A percentile compares a stretch with the other conserved stretches of the same genome.
These are phyloP conservation scores for Leccinellum luteum DNA, from an alignment of 768 basidiomycete genomes.

Conservation along the genomic window DNA sequence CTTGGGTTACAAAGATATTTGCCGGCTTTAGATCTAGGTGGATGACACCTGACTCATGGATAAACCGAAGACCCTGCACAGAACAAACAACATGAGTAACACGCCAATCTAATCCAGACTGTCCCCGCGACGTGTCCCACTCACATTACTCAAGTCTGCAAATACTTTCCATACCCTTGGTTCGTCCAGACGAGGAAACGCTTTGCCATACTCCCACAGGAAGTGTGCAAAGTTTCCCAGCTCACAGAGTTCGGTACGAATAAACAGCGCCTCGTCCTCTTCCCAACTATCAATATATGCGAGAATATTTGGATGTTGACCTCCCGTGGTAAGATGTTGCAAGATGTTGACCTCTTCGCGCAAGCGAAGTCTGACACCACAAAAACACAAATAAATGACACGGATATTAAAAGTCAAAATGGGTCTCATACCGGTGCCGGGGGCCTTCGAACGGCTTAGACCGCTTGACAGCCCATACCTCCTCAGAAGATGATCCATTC, in stretches of 20 bases:
- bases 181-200: constrained; percentile 84
- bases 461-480: constrained; percentile 87
- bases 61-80: constrained; percentile 76
- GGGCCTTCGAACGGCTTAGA: constrained; percentile 90
- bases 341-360: constrained; percentile 94
- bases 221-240: constrained; percentile 90
- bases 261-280: constrained; percentile 81
- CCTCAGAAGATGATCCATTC: constrained; percentile 42
- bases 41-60: constrained; percentile 85
- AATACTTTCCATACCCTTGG: constrained; percentile 95
- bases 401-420: constrained; percentile 11
- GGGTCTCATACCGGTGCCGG: constrained; percentile 73
- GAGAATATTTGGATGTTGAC: constrained; percentile 76
- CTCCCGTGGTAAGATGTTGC: constrained; percentile 56
- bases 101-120: constrained; percentile 23
- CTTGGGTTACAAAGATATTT: constrained; percentile 87
- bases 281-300: constrained; percentile 96
- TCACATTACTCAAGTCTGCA: constrained; percentile 83
- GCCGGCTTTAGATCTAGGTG: constrained; percentile 98
- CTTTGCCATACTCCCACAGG: constrained; percentile 86
- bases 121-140: constrained; percentile 30
- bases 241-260: constrained; percentile 93
- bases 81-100: constrained; percentile 27
- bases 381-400: constrained; percentile 20
- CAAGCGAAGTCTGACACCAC: constrained; percentile 61